A percentile compares a stretch with the other conserved stretches of the same genome.
Conservation (phyloP, 768 basidiomycete species). For the Lanmaoa rubissima region DNA sequence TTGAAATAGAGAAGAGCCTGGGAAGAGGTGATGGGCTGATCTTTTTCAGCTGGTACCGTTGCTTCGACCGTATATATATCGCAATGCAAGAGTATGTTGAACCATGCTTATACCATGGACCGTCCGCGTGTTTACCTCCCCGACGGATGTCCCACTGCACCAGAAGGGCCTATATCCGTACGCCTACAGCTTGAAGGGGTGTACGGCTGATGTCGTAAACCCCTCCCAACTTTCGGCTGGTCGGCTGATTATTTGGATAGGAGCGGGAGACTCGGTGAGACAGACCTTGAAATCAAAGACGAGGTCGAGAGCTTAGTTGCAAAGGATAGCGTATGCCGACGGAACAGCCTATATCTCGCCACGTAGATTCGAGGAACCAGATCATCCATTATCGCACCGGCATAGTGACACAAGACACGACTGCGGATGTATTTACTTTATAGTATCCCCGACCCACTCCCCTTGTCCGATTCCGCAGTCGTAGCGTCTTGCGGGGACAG, state of each 20-base stretch:
- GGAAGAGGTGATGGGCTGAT: constrained; percentile 21
- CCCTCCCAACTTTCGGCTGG: not conserved
- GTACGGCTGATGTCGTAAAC: not conserved
- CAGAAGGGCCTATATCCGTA: constrained; percentile 11
- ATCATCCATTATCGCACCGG: not conserved
- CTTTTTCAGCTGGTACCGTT: constrained; percentile 21
- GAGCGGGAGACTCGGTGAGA: not conserved
- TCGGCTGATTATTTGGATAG: no score
- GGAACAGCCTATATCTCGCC: not conserved
- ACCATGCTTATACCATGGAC: constrained; percentile 5
- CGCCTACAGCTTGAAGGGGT: not conserved
- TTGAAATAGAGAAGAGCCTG: constrained; percentile 14
- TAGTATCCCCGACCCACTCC: not conserved
- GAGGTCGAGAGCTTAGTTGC: not conserved
- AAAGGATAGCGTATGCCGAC: not conserved
- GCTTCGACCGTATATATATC: constrained; percentile 32
- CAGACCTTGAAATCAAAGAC: not conserved
- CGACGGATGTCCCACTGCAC: not conserved
- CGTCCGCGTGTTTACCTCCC: not conserved
- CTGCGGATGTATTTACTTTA: not conserved
- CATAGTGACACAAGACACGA: not conserved
- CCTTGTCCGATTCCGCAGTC: not conserved
- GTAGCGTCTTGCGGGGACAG: not conserved
- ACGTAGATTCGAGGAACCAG: not conserved
- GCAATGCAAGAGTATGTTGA: constrained; percentile 31